These are phyloP conservation scores for Kuraishia ogatae DNA, from an alignment of 805 yeast species.

Conservation along the genomic window DNA sequence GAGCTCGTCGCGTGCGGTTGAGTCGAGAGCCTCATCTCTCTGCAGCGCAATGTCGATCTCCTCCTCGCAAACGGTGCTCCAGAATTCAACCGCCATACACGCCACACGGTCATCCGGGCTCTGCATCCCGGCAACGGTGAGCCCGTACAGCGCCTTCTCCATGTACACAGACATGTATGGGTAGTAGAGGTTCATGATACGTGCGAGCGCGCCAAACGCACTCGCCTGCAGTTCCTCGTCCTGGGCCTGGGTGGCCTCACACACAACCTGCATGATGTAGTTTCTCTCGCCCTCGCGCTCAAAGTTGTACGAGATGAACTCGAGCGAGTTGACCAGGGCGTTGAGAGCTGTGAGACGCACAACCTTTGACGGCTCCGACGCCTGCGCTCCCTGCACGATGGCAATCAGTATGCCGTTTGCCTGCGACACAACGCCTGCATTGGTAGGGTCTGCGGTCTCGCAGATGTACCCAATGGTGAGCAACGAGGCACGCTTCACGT, in stretches of 20 bases:
- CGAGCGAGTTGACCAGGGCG: slow-evolving; percentile 86
- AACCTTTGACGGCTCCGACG: slow-evolving; percentile 59
- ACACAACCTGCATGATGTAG: slow-evolving; percentile 96
- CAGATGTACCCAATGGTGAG: slow-evolving; percentile 93
- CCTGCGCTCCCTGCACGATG: slow-evolving; percentile 92
- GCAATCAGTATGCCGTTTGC: slow-evolving; percentile 91
- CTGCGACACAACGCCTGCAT: slow-evolving; percentile 70
- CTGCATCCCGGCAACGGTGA: slow-evolving; percentile 90
- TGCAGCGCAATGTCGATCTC: slow-evolving; percentile 76
- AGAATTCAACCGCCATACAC: slow-evolving; percentile 97
- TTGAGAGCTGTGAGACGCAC: slow-evolving; percentile 88
- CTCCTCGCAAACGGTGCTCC: slow-evolving; percentile 99
- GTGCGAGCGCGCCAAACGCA: slow-evolving; percentile 91
- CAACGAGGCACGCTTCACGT: slow-evolving; percentile 80
- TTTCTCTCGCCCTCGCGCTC: slow-evolving; percentile 92
- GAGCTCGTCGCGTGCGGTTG: slow-evolving; percentile 26
- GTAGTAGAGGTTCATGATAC: slow-evolving; percentile 86
- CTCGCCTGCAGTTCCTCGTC: slow-evolving; percentile 81
- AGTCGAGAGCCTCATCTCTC: slow-evolving; percentile 48
- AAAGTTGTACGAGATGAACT: slow-evolving; percentile 82
- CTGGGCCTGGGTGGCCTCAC: slow-evolving; percentile 95
- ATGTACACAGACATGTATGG: slow-evolving; percentile 86
- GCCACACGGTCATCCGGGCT: slow-evolving; percentile 77
- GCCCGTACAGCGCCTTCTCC: slow-evolving; percentile 91
- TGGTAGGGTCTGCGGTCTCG: slow-evolving; percentile 82